Conservation (phyloP, 345 rosid genomes). For the Eucalyptus cloeziana region DNA sequence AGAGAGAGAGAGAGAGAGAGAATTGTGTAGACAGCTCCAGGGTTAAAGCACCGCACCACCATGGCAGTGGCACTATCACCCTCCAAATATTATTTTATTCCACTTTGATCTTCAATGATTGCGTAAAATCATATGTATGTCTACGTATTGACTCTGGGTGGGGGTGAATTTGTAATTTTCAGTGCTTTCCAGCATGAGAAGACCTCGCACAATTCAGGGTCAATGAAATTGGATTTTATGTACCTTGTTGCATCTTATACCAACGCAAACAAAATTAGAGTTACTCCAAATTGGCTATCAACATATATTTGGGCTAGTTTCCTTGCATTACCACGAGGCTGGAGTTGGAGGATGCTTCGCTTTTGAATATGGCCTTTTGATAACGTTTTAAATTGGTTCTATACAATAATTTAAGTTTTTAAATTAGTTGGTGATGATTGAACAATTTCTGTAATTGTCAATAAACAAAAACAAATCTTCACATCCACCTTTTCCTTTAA, state of each 20-base stretch:
- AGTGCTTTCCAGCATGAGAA: background rate
- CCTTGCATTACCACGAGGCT: background rate
- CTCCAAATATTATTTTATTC: background rate
- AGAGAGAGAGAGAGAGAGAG: background rate
- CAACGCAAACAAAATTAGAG: background rate
- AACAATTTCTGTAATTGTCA: background rate
- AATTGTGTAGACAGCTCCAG: background rate
- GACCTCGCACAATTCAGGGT: background rate
- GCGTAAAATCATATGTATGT: background rate
- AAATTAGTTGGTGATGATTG: background rate
- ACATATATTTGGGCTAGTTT: background rate
- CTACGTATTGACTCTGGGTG: background rate
- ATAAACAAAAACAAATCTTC: background rate
- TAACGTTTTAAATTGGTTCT: background rate
- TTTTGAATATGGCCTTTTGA: background rate
- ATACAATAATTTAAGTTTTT: background rate
- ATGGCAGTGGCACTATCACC: background rate
- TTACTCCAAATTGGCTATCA: background rate
- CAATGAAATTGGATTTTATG: background rate
- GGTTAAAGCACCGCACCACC: background rate
- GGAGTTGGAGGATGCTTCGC: background rate
- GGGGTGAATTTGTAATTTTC: background rate
- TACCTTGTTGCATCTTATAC: background rate
- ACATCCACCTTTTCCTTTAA: background rate
- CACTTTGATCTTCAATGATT: background rate